These are phyloP conservation scores for Leucocoprinus leucothites DNA, from an alignment of 768 basidiomycete species.

Conservation along the genomic window DNA sequence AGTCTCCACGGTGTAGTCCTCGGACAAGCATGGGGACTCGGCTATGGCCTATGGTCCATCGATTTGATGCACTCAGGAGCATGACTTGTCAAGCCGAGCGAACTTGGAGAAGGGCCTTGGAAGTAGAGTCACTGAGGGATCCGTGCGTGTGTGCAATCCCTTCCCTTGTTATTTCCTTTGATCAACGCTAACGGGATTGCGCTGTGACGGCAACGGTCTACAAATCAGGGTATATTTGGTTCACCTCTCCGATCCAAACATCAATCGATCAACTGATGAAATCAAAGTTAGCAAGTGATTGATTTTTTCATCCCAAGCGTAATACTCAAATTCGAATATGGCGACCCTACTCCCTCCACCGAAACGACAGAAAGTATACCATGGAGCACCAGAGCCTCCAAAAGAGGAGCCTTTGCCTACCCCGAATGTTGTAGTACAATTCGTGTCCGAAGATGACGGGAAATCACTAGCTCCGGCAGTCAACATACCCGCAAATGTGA, in stretches of 20 bases:
- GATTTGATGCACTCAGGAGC: too few species aligned
- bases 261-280: too few species aligned
- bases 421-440: slow-evolving; percentile 84
- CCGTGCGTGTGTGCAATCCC: too few species aligned
- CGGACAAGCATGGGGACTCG: too few species aligned
- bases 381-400: slow-evolving; percentile 66
- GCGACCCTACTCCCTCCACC: slow-evolving; percentile 85
- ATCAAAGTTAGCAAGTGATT: neutral
- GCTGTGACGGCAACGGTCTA: neutral
- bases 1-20: too few species aligned
- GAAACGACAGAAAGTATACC: slow-evolving; percentile 81
- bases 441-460: slow-evolving; percentile 87
- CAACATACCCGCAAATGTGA: slow-evolving; percentile 84
- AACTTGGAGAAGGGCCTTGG: too few species aligned
- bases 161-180: too few species aligned
- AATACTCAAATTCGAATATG: slow-evolving; percentile 44
- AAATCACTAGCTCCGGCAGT: slow-evolving; percentile 80
- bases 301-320: neutral
- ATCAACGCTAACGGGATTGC: too few species aligned
- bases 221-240: slow-evolving; percentile 8
- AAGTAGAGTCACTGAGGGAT: too few species aligned
- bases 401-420: slow-evolving; percentile 41
- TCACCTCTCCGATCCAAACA: slow-evolving; percentile 9
- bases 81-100: too few species aligned
- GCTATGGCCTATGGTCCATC: too few species aligned